Evolutionary conservation across 2,329 filamentous ascomycete species (phyloP).

Genomic region (Hymenoscyphus repandus): DNA sequence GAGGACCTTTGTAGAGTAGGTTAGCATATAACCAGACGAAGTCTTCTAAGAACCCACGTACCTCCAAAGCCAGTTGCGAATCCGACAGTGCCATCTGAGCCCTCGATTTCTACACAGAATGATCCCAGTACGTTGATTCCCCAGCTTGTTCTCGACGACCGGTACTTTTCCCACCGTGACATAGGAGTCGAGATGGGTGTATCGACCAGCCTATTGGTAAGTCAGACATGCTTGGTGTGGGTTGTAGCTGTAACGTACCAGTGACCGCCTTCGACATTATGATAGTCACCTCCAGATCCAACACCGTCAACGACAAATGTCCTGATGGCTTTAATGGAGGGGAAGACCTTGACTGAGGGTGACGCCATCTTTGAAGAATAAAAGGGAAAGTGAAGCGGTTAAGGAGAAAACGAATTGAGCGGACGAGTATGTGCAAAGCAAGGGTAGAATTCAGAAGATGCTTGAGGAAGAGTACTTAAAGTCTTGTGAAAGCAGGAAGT

Average conservation of each 20-base stretch:
- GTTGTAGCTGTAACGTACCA: slow-evolving; percentile 41
- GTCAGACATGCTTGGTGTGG: slow-evolving; percentile 31
- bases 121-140: slow-evolving; percentile 94
- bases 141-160: slow-evolving; percentile 83
- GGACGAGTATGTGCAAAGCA: not conserved
- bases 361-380: slow-evolving; percentile 22
- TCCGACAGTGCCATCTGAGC: slow-evolving; percentile 83
- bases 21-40: not conserved
- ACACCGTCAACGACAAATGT: slow-evolving; percentile 68
- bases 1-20: slow-evolving; percentile 52
- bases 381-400: not conserved
- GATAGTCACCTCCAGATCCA: slow-evolving; percentile 70
- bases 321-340: slow-evolving; percentile 69
- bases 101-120: slow-evolving; percentile 86
- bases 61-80: slow-evolving; percentile 92
- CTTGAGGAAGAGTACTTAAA: slow-evolving; percentile 5
- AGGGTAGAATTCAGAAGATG: not conserved
- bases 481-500: not conserved
- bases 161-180: slow-evolving; percentile 83
- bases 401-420: not conserved
- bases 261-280: slow-evolving; percentile 77
- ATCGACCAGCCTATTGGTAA: slow-evolving; percentile 75
- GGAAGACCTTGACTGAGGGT: slow-evolving; percentile 43
- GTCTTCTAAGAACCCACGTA: slow-evolving; percentile 27
- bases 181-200: slow-evolving; percentile 89